Evolutionary conservation across 2,329 filamentous ascomycete genomes (phyloP).

Genomic region (Chalaropsis ovoidea): DNA sequence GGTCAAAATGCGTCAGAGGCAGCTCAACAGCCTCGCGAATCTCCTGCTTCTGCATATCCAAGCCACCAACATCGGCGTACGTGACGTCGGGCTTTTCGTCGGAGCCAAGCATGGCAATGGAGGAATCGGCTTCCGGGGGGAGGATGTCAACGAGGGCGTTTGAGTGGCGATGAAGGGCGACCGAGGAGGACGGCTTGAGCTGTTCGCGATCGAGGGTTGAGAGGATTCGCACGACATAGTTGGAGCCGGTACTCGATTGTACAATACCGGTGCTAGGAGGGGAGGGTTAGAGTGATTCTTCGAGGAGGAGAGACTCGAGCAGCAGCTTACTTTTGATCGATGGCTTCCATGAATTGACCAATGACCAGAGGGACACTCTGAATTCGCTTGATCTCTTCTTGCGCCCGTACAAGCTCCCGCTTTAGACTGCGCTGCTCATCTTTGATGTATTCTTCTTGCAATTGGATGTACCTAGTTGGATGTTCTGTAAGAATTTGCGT

Average conservation of each 20-base stretch:
- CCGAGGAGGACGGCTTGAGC: conserved; percentile 94
- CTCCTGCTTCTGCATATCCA: conserved; percentile 99
- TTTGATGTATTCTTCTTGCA: conserved; percentile 99
- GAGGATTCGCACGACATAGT: conserved; percentile 96
- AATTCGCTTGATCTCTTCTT: conserved; percentile 99
- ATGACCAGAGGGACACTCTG: conserved; percentile 97
- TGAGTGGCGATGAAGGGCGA: conserved; percentile 94
- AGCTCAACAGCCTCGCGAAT: conserved; percentile 96
- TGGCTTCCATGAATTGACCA: conserved; percentile 99
- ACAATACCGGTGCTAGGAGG: conserved; percentile 82
- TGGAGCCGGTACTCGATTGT: conserved; percentile 94
- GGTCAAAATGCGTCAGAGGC: conserved; percentile 91
- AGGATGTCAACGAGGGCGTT: conserved; percentile 98
- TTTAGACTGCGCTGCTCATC: conserved; percentile 98
- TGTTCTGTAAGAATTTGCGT: neutral
- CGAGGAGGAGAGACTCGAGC: conserved; percentile 24
- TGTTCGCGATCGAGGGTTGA: conserved; percentile 97
- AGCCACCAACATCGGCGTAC: conserved; percentile 91
- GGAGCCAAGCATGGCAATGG: conserved; percentile 92
- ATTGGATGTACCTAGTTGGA: conserved; percentile 70
- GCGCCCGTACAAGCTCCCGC: conserved; percentile 88
- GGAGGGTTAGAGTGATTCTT: conserved; percentile 22
- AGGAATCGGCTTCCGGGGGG: conserved; percentile 96
- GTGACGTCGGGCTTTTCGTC: conserved; percentile 98
- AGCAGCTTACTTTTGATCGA: conserved; percentile 80